These are phyloP conservation scores for Talaromyces rugulosus DNA, from an alignment of 2,329 filamentous ascomycete species.

Conservation along the genomic window DNA sequence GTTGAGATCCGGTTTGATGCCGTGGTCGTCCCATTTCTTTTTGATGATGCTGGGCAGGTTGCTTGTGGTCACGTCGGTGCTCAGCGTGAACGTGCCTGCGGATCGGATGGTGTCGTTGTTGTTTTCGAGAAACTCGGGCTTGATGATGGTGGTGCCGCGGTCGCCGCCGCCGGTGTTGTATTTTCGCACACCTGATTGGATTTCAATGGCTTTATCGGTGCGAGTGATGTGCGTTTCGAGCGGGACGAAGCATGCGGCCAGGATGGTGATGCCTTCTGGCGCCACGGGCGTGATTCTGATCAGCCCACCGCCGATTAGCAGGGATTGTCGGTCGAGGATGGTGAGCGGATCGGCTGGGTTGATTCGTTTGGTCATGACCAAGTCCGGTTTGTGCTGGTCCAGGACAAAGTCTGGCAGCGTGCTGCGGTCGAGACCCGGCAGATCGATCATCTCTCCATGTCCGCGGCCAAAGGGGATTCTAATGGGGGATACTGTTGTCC, in stretches of 20 bases:
- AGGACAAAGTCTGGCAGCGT: slow-evolving; percentile 68
- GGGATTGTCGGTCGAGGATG: slow-evolving; percentile 71
- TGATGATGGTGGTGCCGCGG: slow-evolving; percentile 59
- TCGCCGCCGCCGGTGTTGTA: slow-evolving; percentile 31
- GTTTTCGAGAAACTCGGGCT: slow-evolving; percentile 50
- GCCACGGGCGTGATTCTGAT: slow-evolving; percentile 75
- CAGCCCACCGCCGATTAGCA: slow-evolving; percentile 80
- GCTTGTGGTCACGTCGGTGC: slow-evolving; percentile 76
- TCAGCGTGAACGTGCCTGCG: slow-evolving; percentile 71
- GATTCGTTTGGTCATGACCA: slow-evolving; percentile 76
- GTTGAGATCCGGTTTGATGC: slow-evolving; percentile 38
- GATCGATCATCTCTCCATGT: slow-evolving; percentile 85
- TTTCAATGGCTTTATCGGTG: slow-evolving; percentile 72
- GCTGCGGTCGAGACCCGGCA: slow-evolving; percentile 77
- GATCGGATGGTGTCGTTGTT: slow-evolving; percentile 46
- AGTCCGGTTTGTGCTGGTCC: slow-evolving; percentile 58
- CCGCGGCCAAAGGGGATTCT: slow-evolving; percentile 83
- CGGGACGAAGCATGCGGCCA: slow-evolving; percentile 84
- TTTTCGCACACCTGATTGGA: slow-evolving; percentile 62
- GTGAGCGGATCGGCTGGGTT: slow-evolving; percentile 64
- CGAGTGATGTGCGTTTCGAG: slow-evolving; percentile 70
- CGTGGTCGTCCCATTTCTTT: slow-evolving; percentile 61
- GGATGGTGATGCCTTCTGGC: slow-evolving; percentile 57
- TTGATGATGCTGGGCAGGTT: slow-evolving; percentile 70
- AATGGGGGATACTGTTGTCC: slow-evolving; percentile 93